These are phyloP conservation scores for Umbilicaria muhlenbergii DNA, from an alignment of 495 filamentous ascomycete genomes.

Conservation along the genomic window DNA sequence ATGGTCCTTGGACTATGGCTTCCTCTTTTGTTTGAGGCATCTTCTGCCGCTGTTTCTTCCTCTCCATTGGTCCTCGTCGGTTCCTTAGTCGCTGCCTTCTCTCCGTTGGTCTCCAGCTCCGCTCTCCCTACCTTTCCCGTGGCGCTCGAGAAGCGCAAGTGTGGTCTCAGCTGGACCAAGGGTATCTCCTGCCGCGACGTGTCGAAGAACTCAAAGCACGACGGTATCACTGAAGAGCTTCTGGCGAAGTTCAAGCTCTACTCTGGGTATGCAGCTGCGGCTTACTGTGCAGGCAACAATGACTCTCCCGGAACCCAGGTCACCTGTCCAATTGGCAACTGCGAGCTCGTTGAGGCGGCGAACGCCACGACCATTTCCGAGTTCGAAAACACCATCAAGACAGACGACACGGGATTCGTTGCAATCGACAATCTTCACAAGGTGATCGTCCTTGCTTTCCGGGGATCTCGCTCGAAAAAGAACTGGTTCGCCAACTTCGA, in stretches of 20 bases:
- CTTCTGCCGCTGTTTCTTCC: too few relatives aligned
- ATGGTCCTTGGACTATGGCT: too few relatives aligned
- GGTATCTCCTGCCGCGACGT: too few relatives aligned
- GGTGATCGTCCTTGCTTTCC: constrained; percentile 52
- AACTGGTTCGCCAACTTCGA: constrained; percentile 55
- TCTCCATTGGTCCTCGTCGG: too few relatives aligned
- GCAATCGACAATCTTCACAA: constrained; percentile 45
- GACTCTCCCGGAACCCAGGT: constrained; percentile 32
- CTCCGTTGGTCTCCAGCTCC: too few relatives aligned
- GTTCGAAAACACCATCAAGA: constrained; percentile 37
- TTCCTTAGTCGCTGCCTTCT: too few relatives aligned
- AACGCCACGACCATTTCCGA: constrained; percentile 37
- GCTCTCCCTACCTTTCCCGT: too few relatives aligned
- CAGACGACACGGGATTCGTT: constrained; percentile 56
- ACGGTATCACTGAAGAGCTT: neutral
- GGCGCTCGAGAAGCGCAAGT: too few relatives aligned
- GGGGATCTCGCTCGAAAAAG: constrained; percentile 42
- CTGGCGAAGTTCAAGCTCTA: constrained; percentile 37
- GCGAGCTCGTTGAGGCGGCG: constrained; percentile 41
- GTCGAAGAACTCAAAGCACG: neutral
- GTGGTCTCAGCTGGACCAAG: too few relatives aligned
- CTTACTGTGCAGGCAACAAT: constrained; percentile 48
- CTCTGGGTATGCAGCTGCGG: constrained; percentile 53
- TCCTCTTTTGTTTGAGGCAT: too few relatives aligned
- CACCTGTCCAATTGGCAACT: constrained; percentile 40